Percentiles rank a stretch among this genome's conserved stretches.
These are phyloP conservation scores for Musa acuminata DNA, from an alignment of 176 grass and related monocot species.

Conservation along the genomic window DNA sequence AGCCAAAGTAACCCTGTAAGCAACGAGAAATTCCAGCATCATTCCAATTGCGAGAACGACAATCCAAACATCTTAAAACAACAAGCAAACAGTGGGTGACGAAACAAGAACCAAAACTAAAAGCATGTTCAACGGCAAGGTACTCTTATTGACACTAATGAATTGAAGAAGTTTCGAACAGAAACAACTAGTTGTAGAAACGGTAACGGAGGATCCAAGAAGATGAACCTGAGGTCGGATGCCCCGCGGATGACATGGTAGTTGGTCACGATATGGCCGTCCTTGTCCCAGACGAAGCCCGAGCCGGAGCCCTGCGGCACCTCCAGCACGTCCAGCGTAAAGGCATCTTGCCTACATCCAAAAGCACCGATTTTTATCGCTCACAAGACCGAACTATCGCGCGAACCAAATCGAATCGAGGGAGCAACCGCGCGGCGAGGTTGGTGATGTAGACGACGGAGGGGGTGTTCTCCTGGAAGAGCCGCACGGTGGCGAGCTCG, in stretches of 20 bases:
- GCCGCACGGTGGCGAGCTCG: slow-evolving; percentile 79
- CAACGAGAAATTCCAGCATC: slow-evolving; percentile 42
- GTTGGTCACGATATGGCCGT: slow-evolving; percentile 90
- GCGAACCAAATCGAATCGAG: neutral
- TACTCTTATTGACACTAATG: too few relatives aligned
- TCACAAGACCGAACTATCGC: neutral
- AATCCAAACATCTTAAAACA: neutral
- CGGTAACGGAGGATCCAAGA: neutral
- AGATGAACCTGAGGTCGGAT: slow-evolving; percentile 69
- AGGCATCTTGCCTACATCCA: slow-evolving; percentile 71
- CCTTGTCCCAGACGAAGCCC: slow-evolving; percentile 91
- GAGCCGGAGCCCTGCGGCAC: slow-evolving; percentile 95
- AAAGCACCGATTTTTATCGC: neutral
- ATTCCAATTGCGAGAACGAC: slow-evolving; percentile 19
- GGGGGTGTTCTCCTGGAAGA: slow-evolving; percentile 95
- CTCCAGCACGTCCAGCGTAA: slow-evolving; percentile 96
- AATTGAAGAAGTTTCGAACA: neutral
- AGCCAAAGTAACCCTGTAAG: slow-evolving; percentile 70
- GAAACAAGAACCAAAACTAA: neutral
- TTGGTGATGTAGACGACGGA: slow-evolving; percentile 99
- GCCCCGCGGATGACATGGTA: slow-evolving; percentile 92
- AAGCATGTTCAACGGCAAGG: neutral
- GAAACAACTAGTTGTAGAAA: neutral
- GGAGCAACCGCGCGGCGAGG: slow-evolving; percentile 55
- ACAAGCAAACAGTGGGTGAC: neutral